Evolutionary conservation across 306 rosid genomes (phyloP).

Genomic region (Psophocarpus tetragonolobus): DNA sequence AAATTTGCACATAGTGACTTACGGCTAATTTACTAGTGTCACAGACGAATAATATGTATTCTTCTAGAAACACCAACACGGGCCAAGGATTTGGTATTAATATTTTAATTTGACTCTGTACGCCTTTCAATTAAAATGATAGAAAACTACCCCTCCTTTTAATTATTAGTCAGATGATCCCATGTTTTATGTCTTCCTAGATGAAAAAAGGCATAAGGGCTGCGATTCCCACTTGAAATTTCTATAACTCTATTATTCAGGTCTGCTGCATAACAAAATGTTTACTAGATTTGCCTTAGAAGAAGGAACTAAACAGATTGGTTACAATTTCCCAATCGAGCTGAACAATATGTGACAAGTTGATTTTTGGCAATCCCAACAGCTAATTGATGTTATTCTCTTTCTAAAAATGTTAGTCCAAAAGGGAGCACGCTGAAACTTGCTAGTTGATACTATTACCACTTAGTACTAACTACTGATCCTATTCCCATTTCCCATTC

Average conservation of each 20-base stretch:
- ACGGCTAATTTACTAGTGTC: background rate
- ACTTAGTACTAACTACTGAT: background rate
- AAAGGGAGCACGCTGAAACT: background rate
- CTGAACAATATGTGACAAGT: background rate
- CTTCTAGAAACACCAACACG: constrained; percentile 13
- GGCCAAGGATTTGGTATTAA: constrained; percentile 29
- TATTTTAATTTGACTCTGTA: background rate
- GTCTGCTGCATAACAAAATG: background rate
- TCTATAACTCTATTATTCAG: too few species aligned
- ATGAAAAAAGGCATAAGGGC: background rate
- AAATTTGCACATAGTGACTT: constrained; percentile 38
- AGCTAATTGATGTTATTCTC: constrained; percentile 10
- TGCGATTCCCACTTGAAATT: background rate
- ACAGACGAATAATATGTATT: background rate
- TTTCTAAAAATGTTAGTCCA: constrained; percentile 21
- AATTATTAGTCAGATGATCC: background rate
- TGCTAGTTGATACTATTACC: too few species aligned
- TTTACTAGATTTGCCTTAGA: background rate
- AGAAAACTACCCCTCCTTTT: background rate
- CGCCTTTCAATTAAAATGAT: background rate
- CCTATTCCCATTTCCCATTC: background rate
- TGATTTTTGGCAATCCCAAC: constrained; percentile 25
- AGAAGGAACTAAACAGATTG: constrained; percentile 15
- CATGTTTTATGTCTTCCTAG: background rate
- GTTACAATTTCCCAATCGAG: constrained; percentile 53